These are phyloP conservation scores for Bruguiera hainesii DNA, from an alignment of 441 rosid genomes.

Conservation along the genomic window DNA sequence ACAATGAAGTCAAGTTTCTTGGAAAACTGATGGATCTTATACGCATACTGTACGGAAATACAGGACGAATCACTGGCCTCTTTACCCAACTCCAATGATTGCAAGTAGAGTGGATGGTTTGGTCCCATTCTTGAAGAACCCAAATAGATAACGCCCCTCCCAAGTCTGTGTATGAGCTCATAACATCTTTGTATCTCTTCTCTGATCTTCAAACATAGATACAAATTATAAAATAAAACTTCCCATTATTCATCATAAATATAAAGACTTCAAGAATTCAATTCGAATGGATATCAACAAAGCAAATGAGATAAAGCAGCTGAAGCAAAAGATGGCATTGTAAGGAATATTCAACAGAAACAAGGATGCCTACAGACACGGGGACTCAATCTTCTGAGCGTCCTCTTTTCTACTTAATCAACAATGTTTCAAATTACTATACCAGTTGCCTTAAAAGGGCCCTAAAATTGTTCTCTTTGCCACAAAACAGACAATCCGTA, in stretches of 20 bases:
- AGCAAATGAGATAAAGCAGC: neutral
- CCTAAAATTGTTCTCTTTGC: too few species aligned
- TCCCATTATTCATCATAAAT: neutral
- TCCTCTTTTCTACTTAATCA: too few species aligned
- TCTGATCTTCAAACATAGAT: conserved; percentile 55
- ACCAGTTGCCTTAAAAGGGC: too few species aligned
- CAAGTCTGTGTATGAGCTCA: conserved; percentile 60
- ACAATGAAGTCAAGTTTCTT: neutral
- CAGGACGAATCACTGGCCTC: conserved; percentile 47
- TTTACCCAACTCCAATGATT: conserved; percentile 56
- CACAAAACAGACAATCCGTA: too few species aligned
- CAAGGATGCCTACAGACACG: too few species aligned
- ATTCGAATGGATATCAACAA: conserved; percentile 1
- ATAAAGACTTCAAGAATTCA: conserved; percentile 7
- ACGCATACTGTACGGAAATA: neutral
- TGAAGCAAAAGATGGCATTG: too few species aligned
- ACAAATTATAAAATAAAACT: conserved; percentile 20
- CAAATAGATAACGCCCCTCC: conserved; percentile 79
- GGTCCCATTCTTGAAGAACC: conserved; percentile 83
- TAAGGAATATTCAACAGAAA: too few species aligned
- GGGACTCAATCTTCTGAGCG: too few species aligned
- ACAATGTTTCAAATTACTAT: too few species aligned
- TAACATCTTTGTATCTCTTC: conserved; percentile 72
- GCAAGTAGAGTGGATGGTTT: conserved; percentile 57
- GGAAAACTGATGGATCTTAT: neutral